These are phyloP conservation scores for Pseudocercospora cruenta DNA, from an alignment of 2,329 filamentous ascomycete species.

Conservation along the genomic window DNA sequence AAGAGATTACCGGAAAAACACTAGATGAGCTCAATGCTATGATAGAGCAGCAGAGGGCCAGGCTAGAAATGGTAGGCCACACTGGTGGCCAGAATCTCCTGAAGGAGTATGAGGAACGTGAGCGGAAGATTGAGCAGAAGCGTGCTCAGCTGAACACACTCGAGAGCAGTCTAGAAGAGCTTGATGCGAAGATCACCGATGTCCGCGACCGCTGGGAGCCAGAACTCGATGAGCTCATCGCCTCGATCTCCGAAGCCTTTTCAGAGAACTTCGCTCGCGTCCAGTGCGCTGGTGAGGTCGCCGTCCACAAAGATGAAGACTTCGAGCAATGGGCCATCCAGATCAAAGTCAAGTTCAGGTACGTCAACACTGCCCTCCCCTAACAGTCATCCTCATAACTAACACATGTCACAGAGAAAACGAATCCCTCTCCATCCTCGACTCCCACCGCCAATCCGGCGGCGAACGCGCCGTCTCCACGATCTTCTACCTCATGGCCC, in stretches of 20 bases:
- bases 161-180: conserved; percentile 58
- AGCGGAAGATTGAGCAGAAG: conserved; percentile 69
- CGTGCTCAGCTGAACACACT: conserved; percentile 55
- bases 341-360: conserved; percentile 94
- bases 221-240: conserved; percentile 73
- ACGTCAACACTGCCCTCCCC: conserved; percentile 39
- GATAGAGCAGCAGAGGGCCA: conserved; percentile 72
- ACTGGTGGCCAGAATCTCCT: conserved; percentile 72
- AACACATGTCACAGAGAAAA: conserved; percentile 60
- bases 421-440: conserved; percentile 81
- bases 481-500: conserved; percentile 98
- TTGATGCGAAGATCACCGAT: conserved; percentile 63
- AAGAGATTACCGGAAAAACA: conserved; percentile 31
- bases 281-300: conserved; percentile 88
- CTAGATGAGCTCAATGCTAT: conserved; percentile 66
- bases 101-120: conserved; percentile 74
- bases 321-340: conserved; percentile 94
- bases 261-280: conserved; percentile 92
- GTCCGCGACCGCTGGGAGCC: conserved; percentile 81
- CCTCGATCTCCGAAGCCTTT: conserved; percentile 86
- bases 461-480: conserved; percentile 95
- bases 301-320: conserved; percentile 81
- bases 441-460: conserved; percentile 91
- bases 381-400: conserved; percentile 16
- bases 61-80: conserved; percentile 73